phyloP scores from a whole-genome alignment of 345 rosid species.

The Ceriops tagal region DNA sequence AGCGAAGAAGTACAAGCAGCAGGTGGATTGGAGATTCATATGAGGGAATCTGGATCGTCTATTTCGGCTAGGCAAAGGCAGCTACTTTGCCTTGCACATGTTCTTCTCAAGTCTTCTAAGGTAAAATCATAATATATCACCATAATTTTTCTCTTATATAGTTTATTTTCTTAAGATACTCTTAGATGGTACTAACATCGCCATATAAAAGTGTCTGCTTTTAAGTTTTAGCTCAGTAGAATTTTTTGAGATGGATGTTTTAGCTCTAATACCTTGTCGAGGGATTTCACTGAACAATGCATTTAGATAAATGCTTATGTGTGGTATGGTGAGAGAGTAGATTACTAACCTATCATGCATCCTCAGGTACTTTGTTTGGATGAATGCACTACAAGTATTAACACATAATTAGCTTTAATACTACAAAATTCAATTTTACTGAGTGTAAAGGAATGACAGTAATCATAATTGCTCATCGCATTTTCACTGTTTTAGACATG shows the following conservation, averaged over 20 bases:
- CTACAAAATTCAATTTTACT: constrained; percentile 61
- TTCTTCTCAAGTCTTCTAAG: constrained; percentile 83
- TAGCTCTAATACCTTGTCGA: too few relatives aligned
- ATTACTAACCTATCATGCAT: constrained; percentile 4
- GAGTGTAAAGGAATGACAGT: constrained; percentile 75
- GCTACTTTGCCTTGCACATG: constrained; percentile 87
- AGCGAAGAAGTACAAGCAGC: constrained; percentile 70
- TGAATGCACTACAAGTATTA: constrained; percentile 86
- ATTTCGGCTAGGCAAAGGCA: constrained; percentile 93
- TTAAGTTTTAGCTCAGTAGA: too few relatives aligned
- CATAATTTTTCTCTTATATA: not conserved
- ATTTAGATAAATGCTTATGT: not conserved
- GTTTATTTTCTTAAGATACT: not conserved
- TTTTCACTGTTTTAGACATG: constrained; percentile 71
- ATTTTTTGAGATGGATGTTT: too few relatives aligned
- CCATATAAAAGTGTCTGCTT: too few relatives aligned
- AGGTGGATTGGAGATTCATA: constrained; percentile 62
- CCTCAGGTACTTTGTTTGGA: constrained; percentile 81
- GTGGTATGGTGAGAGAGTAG: not conserved
- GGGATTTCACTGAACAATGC: too few relatives aligned
- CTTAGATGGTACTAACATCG: too few relatives aligned
- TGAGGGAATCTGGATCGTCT: constrained; percentile 63
- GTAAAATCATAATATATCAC: constrained; percentile 24
- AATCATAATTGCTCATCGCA: constrained; percentile 88
- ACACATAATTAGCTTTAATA: constrained; percentile 65